These are phyloP conservation scores for Myriosclerotinia duriaeana DNA, from an alignment of 2,329 filamentous ascomycete species.

Conservation along the genomic window DNA sequence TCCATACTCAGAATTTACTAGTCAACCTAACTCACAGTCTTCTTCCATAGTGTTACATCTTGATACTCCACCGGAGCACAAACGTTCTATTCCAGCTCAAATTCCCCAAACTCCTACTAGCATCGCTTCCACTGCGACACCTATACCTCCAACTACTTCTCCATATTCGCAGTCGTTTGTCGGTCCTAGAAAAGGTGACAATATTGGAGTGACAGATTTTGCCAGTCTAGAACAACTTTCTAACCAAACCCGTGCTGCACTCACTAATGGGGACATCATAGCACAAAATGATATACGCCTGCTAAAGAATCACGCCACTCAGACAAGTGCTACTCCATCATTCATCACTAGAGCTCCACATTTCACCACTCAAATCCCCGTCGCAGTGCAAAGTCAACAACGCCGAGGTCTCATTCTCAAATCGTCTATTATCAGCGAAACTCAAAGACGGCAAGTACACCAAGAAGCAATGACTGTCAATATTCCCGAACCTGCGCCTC, in stretches of 20 bases:
- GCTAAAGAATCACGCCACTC: slow-evolving; percentile 12
- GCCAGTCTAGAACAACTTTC: slow-evolving; percentile 3
- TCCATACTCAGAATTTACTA: slow-evolving; percentile 18
- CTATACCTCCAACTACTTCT: background rate
- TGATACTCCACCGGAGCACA: slow-evolving; percentile 21
- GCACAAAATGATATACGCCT: background rate
- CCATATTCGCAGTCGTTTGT: slow-evolving; percentile 7
- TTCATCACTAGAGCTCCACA: slow-evolving; percentile 20
- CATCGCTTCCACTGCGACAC: background rate
- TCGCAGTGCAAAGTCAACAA: slow-evolving; percentile 15
- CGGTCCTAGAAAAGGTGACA: background rate
- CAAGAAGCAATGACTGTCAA: background rate
- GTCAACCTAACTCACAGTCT: slow-evolving; percentile 16
- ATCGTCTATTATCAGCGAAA: background rate
- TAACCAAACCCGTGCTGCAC: background rate
- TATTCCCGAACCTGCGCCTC: background rate
- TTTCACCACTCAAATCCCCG: slow-evolving; percentile 19
- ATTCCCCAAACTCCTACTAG: background rate
- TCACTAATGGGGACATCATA: background rate
- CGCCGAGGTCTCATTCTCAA: slow-evolving; percentile 20
- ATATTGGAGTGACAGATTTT: slow-evolving; percentile 8
- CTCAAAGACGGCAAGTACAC: background rate
- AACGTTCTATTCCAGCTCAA: background rate
- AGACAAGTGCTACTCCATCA: slow-evolving; percentile 19
- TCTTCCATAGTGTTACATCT: slow-evolving; percentile 25